These are phyloP conservation scores for Xylaria telfairii DNA, from an alignment of 495 filamentous ascomycete genomes.

Conservation along the genomic window DNA sequence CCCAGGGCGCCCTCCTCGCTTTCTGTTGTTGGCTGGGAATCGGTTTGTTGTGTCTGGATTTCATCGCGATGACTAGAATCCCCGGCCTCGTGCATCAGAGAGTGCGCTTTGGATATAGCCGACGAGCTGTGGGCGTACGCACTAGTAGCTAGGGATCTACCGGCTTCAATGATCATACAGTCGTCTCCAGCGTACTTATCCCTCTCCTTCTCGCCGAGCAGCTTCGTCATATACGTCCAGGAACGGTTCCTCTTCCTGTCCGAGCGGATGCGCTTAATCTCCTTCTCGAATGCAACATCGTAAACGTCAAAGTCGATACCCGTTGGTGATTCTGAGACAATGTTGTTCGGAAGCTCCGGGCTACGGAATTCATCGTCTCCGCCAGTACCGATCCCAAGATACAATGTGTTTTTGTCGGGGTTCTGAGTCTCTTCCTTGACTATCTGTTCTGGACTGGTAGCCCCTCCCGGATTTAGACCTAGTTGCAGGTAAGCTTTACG, in stretches of 20 bases:
- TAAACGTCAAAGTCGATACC: constrained; percentile 85
- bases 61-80: constrained; percentile 17
- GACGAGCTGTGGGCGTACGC: constrained; percentile 22
- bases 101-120: constrained; percentile 19
- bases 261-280: constrained; percentile 73
- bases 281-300: constrained; percentile 81
- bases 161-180: constrained; percentile 37
- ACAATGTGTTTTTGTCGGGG: constrained; percentile 65
- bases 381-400: constrained; percentile 76
- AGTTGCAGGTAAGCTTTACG: constrained; percentile 42
- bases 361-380: constrained; percentile 47
- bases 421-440: constrained; percentile 57
- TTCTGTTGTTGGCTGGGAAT: background rate
- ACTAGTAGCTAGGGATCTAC: constrained; percentile 27
- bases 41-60: constrained; percentile 1
- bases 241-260: constrained; percentile 34
- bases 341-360: constrained; percentile 37
- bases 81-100: constrained; percentile 21
- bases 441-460: constrained; percentile 26
- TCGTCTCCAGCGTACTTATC: constrained; percentile 38
- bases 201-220: constrained; percentile 36
- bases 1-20: constrained; percentile 16
- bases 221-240: constrained; percentile 37
- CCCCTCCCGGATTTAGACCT: constrained; percentile 14
- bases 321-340: constrained; percentile 82